Evolutionary conservation across 352 stramenopile genomes (phyloP).

Genomic region (Peronospora belbahrii): DNA sequence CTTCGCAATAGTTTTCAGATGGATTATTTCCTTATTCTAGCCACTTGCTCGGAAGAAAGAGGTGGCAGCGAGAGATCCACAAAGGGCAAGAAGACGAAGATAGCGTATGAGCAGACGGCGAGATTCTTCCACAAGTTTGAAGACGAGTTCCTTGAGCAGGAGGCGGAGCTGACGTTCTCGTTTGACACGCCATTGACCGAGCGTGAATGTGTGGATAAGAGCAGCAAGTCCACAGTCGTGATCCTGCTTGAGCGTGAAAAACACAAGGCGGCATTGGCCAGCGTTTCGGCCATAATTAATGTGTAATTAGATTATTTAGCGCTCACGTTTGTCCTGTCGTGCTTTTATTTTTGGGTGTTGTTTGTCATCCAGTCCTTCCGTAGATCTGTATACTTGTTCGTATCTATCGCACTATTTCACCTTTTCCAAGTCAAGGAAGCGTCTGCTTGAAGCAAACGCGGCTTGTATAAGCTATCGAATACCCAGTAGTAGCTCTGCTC

Average conservation of each 20-base stretch:
- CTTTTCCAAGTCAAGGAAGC: conserved; percentile 60
- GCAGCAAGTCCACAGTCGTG: conserved; percentile 61
- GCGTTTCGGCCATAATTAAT: conserved; percentile 78
- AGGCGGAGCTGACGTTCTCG: conserved; percentile 57
- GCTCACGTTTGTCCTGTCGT: conserved; percentile 10
- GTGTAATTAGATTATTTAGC: conserved; percentile 65
- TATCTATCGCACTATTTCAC: conserved; percentile 40
- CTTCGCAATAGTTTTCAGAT: conserved; percentile 65
- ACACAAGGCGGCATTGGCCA: conserved; percentile 74
- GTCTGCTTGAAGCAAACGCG: conserved; percentile 15
- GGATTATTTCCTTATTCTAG: conserved; percentile 78
- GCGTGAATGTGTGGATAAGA: conserved; percentile 48
- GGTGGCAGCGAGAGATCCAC: conserved; percentile 27
- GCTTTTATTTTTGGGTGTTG: conserved; percentile 3
- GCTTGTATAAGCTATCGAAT: too few relatives aligned
- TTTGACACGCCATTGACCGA: conserved; percentile 68
- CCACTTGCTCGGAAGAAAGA: conserved; percentile 56
- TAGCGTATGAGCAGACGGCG: conserved; percentile 46
- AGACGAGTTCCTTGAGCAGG: conserved; percentile 77
- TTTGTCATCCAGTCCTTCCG: conserved; percentile 40
- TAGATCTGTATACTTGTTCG: conserved; percentile 56
- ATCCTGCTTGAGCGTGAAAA: conserved; percentile 72
- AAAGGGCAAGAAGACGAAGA: conserved; percentile 74
- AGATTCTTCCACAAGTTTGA: conserved; percentile 86
- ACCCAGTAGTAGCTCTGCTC: too few relatives aligned